phyloP scores from a whole-genome alignment of 345 rosid genomes.

The Ailanthus altissimus region DNA sequence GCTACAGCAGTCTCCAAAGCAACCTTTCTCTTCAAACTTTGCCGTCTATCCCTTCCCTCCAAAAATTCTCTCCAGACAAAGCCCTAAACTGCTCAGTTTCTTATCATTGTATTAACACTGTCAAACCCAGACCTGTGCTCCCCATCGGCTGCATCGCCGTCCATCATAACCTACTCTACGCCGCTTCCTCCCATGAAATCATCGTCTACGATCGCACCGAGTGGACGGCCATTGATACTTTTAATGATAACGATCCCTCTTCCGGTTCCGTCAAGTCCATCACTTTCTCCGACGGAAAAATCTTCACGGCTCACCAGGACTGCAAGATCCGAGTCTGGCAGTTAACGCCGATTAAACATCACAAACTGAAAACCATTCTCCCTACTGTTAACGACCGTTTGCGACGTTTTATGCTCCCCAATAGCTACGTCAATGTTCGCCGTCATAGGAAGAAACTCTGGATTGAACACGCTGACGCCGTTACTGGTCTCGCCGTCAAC shows the following conservation, averaged over 20 bases:
- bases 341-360: slow-evolving; percentile 38
- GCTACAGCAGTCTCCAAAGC: slow-evolving; percentile 56
- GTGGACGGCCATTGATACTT: slow-evolving; percentile 44
- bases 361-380: slow-evolving; percentile 52
- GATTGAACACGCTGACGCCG: slow-evolving; percentile 93
- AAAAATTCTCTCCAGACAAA: slow-evolving; percentile 46
- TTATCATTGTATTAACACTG: slow-evolving; percentile 34
- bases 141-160: slow-evolving; percentile 71
- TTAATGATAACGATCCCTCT: slow-evolving; percentile 48
- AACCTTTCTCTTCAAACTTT: slow-evolving; percentile 77
- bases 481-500: slow-evolving; percentile 66
- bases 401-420: slow-evolving; percentile 70
- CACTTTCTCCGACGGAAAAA: slow-evolving; percentile 52
- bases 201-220: slow-evolving; percentile 61
- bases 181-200: slow-evolving; percentile 62
- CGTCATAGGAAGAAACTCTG: slow-evolving; percentile 74
- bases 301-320: slow-evolving; percentile 87
- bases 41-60: slow-evolving; percentile 79
- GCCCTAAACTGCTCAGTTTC: slow-evolving; percentile 43
- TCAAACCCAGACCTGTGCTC: slow-evolving; percentile 39
- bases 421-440: slow-evolving; percentile 75
- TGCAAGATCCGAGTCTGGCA: slow-evolving; percentile 88
- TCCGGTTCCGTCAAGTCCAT: slow-evolving; percentile 75
- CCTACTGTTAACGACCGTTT: slow-evolving; percentile 81
- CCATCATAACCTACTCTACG: slow-evolving; percentile 55